Evolutionary conservation across 768 basidiomycete species (phyloP).

Genomic region (Suillus subalutaceus): DNA sequence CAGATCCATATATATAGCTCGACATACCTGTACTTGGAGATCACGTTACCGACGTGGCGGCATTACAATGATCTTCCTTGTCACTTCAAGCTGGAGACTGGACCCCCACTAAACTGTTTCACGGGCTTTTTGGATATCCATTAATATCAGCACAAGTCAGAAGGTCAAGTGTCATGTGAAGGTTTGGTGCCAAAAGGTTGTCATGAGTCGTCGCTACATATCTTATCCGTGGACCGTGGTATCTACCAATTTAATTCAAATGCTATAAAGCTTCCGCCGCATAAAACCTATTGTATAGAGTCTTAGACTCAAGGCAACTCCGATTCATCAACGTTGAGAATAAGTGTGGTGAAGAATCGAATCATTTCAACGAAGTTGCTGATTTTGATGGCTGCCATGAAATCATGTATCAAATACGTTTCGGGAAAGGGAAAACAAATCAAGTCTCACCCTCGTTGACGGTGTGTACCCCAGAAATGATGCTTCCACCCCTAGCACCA

Average conservation of each 20-base stretch:
- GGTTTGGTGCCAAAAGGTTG: neutral
- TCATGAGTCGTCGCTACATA: neutral
- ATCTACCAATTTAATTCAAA: neutral
- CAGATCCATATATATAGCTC: too few species aligned
- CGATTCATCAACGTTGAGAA: conserved; percentile 73
- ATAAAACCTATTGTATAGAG: neutral
- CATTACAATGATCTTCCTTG: neutral
- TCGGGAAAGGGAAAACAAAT: neutral
- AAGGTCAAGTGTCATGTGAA: neutral
- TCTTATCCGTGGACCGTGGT: neutral
- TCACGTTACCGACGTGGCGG: too few species aligned
- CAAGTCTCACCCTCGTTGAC: conserved; percentile 65
- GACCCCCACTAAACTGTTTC: neutral
- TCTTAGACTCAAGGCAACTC: conserved; percentile 8
- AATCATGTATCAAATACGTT: neutral
- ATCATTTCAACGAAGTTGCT: conserved; percentile 65
- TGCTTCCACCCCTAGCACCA: conserved; percentile 29
- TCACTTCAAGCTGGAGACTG: neutral
- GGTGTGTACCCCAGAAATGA: conserved; percentile 58
- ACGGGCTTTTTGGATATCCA: neutral
- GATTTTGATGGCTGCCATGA: conserved; percentile 46
- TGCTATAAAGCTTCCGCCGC: neutral
- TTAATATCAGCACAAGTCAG: neutral
- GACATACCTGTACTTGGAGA: too few species aligned
- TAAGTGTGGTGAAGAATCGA: conserved; percentile 63